Percentiles rank a stretch among this genome's conserved stretches.
These are phyloP conservation scores for Aureobasidium sp. DNA, from an alignment of 2,329 filamentous ascomycete species.

Conservation along the genomic window DNA sequence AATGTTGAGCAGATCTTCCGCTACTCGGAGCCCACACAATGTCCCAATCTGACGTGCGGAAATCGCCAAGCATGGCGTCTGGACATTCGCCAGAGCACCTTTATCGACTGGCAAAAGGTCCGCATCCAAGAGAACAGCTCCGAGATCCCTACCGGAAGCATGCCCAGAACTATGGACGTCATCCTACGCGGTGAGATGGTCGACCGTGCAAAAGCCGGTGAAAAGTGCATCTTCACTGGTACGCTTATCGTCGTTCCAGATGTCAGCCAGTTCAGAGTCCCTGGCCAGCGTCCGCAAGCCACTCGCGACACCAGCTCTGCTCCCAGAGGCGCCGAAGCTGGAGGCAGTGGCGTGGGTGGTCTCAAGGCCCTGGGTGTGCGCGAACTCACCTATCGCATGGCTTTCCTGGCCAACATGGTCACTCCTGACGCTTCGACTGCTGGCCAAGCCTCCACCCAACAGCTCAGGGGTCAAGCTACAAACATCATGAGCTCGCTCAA, in stretches of 20 bases:
- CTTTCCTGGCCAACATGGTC: constrained; percentile 96
- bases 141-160: constrained; percentile 95
- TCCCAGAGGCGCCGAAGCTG: constrained; percentile 63
- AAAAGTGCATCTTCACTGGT: constrained; percentile 97
- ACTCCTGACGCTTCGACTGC: constrained; percentile 78
- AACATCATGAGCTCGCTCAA: constrained; percentile 84
- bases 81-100: constrained; percentile 95
- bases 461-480: constrained; percentile 63
- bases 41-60: constrained; percentile 77
- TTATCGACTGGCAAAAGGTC: constrained; percentile 98
- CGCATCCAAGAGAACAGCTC: constrained; percentile 97
- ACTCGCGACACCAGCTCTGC: constrained; percentile 74
- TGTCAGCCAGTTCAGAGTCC: constrained; percentile 87
- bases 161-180: constrained; percentile 96
- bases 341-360: constrained; percentile 77
- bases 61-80: constrained; percentile 92
- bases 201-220: constrained; percentile 91
- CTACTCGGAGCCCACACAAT: constrained; percentile 94
- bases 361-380: constrained; percentile 89
- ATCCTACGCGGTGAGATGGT: constrained; percentile 96
- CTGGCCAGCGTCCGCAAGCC: constrained; percentile 75
- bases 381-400: constrained; percentile 88
- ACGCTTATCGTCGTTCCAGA: constrained; percentile 95
- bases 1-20: constrained; percentile 97
- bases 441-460: constrained; percentile 61